Base-by-base conservation (phyloP, 202 grass and related monocot species). In the Hordeum pubiflorum region DNA sequence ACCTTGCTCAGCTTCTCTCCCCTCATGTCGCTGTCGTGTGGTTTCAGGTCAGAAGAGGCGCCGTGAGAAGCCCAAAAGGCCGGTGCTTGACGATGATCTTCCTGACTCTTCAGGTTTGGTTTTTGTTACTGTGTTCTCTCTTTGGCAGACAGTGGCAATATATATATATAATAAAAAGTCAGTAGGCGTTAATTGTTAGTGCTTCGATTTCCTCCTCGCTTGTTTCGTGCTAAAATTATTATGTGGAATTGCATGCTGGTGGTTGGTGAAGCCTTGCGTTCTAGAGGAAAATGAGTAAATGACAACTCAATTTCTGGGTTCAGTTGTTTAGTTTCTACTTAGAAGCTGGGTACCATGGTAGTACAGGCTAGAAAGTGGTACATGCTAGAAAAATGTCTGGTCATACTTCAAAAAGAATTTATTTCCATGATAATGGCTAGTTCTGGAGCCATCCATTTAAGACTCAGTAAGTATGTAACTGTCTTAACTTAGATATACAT, bases 41-140 rank as follows among this genome's bases (percentile, higher is more conserved):
- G 21, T 55, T 27, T 37, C 21, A 80, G 77, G 77, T 17, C 31
- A 69, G 44, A 80, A 80, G 32, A 80, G 63, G 21, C 77, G 63
- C 2, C 32, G 77, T 0, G 77, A 69, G 10, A 54, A 57, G 78
- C 2, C 63, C 22, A 31, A 58, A 10, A 24, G 50, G 15, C 22
- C 9, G 2, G 64, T 38, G 48, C 50, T 69, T 29, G 50, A 58
- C 17, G 14, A 2, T 0, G 20, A 1, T 18, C 63, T 56, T 3
- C 46, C 20, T 4, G 48, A 58, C 63, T 39, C 78, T 39, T 22
- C 63, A 69, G 63, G 78, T 80, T 80, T 10, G 21, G 1, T 40
- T 80, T 50, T 69, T 17, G n/a, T 37, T 58, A 21, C 26, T 5
- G 69, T 54, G 69, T 52, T 77, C 13, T 62, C 14, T 27, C 14